Evolutionary conservation across 208 protist species (phyloP).

Genomic region (Leishmania tropica): DNA sequence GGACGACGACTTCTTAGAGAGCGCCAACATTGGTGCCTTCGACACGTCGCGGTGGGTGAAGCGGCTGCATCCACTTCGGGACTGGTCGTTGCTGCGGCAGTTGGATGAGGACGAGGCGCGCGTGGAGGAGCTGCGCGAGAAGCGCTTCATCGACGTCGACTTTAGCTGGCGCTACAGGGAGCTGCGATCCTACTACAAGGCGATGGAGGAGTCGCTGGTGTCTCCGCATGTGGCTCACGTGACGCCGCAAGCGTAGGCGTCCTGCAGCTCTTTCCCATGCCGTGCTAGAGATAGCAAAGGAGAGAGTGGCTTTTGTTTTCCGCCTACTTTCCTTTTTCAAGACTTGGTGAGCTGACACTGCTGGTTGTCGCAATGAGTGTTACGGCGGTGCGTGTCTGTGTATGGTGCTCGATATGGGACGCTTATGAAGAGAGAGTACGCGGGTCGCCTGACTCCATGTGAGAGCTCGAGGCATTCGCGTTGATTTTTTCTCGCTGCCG

Average conservation of each 20-base stretch:
- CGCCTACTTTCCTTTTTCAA: not conserved
- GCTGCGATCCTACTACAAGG: conserved; percentile 72
- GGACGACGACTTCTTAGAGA: conserved; percentile 81
- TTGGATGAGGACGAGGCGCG: conserved; percentile 87
- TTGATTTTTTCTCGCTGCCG: not conserved
- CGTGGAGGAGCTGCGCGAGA: conserved; percentile 70
- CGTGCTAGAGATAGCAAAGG: not conserved
- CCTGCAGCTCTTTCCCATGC: not conserved
- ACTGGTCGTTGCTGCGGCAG: conserved; percentile 85
- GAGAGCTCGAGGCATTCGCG: not conserved
- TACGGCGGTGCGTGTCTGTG: not conserved
- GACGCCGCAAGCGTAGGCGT: conserved; percentile 4
- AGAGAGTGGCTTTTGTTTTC: not conserved
- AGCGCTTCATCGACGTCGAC: conserved; percentile 79
- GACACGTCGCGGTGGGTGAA: conserved; percentile 87
- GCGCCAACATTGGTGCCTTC: conserved; percentile 80
- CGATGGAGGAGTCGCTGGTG: conserved; percentile 52
- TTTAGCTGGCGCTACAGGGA: conserved; percentile 82
- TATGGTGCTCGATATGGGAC: not conserved
- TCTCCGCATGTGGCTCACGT: conserved; percentile 17
- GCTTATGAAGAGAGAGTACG: not conserved
- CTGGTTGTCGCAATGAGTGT: not conserved
- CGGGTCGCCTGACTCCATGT: not conserved
- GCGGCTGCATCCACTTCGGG: conserved; percentile 74
- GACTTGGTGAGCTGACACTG: not conserved